phyloP scores from a whole-genome alignment of 106 monocot genomes.

The Posidonia australis region DNA sequence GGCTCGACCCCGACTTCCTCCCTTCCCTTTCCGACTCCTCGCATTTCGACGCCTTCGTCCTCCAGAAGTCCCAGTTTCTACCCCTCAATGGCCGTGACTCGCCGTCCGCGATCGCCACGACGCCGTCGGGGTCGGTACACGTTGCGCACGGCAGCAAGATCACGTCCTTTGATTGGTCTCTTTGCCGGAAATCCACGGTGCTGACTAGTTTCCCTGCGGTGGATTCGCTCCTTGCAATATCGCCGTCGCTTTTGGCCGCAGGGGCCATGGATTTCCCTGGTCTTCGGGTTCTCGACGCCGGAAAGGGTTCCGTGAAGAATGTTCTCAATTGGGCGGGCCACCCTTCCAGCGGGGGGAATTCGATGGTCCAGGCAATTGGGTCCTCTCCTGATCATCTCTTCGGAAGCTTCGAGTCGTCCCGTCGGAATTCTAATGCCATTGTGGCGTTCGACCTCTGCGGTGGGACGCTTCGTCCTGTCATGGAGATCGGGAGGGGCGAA shows the following conservation, averaged over 20 bases:
- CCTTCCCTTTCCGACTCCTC: conserved; percentile 7
- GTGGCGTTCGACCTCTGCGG: conserved; percentile 38
- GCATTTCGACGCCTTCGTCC: conserved; percentile 30
- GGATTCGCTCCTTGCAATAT: conserved; percentile 42
- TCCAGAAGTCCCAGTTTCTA: conserved; percentile 19
- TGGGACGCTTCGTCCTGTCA: conserved; percentile 17
- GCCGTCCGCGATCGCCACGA: conserved; percentile 25
- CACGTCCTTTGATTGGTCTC: conserved; percentile 37
- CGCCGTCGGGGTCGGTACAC: conserved; percentile 26
- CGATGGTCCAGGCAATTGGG: conserved; percentile 36
- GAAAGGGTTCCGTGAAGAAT: conserved; percentile 5
- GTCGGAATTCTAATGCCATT: conserved; percentile 50
- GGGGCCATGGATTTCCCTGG: conserved; percentile 56
- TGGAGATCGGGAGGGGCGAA: conserved; percentile 45
- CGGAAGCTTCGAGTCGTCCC: conserved; percentile 53
- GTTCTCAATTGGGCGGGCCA: conserved; percentile 37
- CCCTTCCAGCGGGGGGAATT: conserved; percentile 7
- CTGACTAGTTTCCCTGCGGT: conserved; percentile 54
- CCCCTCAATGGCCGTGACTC: conserved; percentile 43
- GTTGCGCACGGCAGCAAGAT: conserved; percentile 47
- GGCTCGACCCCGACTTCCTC: conserved; percentile 21
- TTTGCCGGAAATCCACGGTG: conserved; percentile 28
- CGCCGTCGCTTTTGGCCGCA: conserved; percentile 22
- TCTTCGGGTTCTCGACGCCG: conserved; percentile 33
- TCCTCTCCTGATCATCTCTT: conserved; percentile 36